These are phyloP conservation scores for Aspergillus brunneoviolaceus DNA, from an alignment of 2,329 filamentous ascomycete genomes.

Conservation along the genomic window DNA sequence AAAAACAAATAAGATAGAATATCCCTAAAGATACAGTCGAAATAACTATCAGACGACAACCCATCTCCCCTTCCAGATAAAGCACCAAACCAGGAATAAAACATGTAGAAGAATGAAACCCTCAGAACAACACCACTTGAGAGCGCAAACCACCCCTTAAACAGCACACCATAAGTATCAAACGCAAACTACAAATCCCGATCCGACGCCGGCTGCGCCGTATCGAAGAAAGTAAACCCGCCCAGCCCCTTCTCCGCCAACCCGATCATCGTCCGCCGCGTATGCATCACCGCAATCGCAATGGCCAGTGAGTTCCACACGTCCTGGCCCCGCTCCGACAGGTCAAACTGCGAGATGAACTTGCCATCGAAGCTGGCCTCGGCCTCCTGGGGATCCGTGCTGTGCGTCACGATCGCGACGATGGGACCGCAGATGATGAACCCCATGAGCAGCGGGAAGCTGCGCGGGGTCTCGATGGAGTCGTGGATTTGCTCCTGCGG, in stretches of 20 bases:
- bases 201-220: conserved; percentile 5
- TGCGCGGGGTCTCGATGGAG: not conserved
- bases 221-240: conserved; percentile 15
- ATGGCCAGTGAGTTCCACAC: conserved; percentile 62
- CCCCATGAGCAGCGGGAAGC: conserved; percentile 52
- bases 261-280: conserved; percentile 51
- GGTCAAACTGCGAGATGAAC: conserved; percentile 55
- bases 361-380: conserved; percentile 20
- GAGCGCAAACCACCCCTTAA: too few species aligned
- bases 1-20: too few species aligned
- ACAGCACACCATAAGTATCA: not conserved
- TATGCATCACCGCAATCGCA: conserved; percentile 56
- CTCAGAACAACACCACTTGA: too few species aligned
- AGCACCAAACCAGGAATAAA: too few species aligned
- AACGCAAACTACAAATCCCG: conserved; percentile 16
- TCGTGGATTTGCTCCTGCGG: too few species aligned
- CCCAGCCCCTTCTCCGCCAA: conserved; percentile 38
- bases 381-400: conserved; percentile 38
- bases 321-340: conserved; percentile 53
- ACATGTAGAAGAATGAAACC: too few species aligned
- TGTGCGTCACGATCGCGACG: conserved; percentile 53
- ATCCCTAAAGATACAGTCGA: too few species aligned
- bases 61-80: too few species aligned
- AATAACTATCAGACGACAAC: too few species aligned
- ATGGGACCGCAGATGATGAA: conserved; percentile 55